Evolutionary conservation across 345 rosid species (phyloP), one percentile per base, ranked within the genome.

Genomic region (Gossypium thurberi): DNA sequence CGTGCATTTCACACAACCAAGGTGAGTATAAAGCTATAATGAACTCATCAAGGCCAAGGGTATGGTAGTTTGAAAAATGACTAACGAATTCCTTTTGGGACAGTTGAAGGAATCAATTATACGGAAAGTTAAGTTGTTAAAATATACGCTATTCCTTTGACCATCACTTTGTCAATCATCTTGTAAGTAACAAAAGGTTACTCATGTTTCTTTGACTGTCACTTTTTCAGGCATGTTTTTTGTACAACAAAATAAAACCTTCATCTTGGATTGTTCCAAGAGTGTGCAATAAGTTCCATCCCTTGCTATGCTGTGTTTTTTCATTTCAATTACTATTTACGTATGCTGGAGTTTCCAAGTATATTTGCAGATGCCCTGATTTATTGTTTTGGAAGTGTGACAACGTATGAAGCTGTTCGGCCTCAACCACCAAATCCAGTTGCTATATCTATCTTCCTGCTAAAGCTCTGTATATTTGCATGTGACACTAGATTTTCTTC

Each of bases 161-260:
- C 71, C 48, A 8, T 1, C 71, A 67, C 71, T 67, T 66, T 66
- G 56, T 66, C 23, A 47, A 47, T 46, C 37, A 46, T 66, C 55
- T 18, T 51, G 5, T 12, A 11, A 7, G 40, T 46, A 21, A 13
- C 70, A 21, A 66, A 66, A 51, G 53, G 70, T 65, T 46, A 46
- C 2, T 44, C 48, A 65, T 65, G 47, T 65, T 65, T 28, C 50
- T 43, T 65, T 43, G 52, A 65, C 69, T 20, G 5, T 6, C 52
- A 18, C 53, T 51, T 33, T 33, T 33, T 33, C 40, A 33, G 40
- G 7, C 40, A 4, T 4, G 7, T 0, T 33, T 33, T 5, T 5
- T 33, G 1, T 33, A 33, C 40, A 46, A 4, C 37, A 33, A 33
- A 33, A 33, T 33, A 33, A 4, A 33, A 46, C 13, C 50, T 9